Evolutionary conservation across 495 filamentous ascomycete genomes (phyloP).

Genomic region (Tetracladium setigerum): DNA sequence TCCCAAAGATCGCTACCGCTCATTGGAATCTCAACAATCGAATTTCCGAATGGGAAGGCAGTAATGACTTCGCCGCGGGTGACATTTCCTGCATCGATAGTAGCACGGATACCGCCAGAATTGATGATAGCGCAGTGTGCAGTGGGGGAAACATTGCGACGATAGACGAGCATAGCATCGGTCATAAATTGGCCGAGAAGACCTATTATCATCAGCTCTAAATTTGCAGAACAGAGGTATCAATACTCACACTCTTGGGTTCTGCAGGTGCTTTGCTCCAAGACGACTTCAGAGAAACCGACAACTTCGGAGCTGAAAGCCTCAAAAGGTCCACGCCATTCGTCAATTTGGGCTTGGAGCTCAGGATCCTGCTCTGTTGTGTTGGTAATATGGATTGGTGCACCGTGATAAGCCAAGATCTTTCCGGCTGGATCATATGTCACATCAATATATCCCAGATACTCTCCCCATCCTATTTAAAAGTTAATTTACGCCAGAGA

Average conservation of each 20-base stretch:
- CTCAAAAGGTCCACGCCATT: conserved; percentile 45
- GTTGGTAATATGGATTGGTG: conserved; percentile 47
- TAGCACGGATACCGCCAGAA: conserved; percentile 46
- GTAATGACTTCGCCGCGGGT: conserved; percentile 48
- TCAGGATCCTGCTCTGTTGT: conserved; percentile 36
- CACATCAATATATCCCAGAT: conserved; percentile 51
- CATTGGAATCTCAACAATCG: conserved; percentile 39
- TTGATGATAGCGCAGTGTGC: conserved; percentile 42
- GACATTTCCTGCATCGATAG: conserved; percentile 41
- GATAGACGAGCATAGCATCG: conserved; percentile 46
- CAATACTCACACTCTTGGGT: conserved; percentile 31
- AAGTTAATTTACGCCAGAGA: too few relatives aligned
- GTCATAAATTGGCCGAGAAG: neutral
- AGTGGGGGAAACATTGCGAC: conserved; percentile 26
- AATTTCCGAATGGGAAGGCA: conserved; percentile 48
- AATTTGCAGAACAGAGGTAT: too few relatives aligned
- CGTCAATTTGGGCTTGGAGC: conserved; percentile 41
- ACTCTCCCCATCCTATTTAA: conserved; percentile 44
- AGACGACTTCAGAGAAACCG: conserved; percentile 34
- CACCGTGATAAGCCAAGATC: conserved; percentile 45
- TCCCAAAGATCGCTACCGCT: conserved; percentile 38
- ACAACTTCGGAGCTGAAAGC: conserved; percentile 36
- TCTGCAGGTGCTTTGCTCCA: conserved; percentile 43
- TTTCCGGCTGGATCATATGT: conserved; percentile 42
- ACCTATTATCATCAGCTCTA: neutral